Conservation (phyloP, 2,329 filamentous ascomycete species). For the Fusarium brachygibbosum region DNA sequence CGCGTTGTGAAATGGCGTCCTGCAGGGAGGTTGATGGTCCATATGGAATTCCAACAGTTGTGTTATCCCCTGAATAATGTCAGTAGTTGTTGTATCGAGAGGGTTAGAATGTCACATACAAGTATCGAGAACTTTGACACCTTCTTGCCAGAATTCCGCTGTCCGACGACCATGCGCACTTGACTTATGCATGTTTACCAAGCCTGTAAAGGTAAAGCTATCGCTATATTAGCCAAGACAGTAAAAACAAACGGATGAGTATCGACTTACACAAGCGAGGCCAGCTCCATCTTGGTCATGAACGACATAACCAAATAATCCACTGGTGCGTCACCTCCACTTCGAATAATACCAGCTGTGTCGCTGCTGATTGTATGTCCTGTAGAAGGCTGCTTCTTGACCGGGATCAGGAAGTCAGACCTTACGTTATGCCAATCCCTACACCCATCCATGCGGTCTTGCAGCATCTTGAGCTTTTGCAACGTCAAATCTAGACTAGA, state of each 20-base stretch:
- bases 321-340: conserved; percentile 60
- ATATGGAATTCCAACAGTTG: conserved; percentile 55
- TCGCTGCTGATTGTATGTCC: conserved; percentile 68
- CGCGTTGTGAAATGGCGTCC: conserved; percentile 68
- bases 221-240: conserved; percentile 31
- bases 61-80: conserved; percentile 52
- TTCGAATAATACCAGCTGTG: conserved; percentile 66
- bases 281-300: conserved; percentile 71
- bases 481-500: conserved; percentile 69
- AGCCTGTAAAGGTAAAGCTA: conserved; percentile 69
- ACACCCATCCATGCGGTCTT: conserved; percentile 71
- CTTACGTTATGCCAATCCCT: conserved; percentile 63
- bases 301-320: conserved; percentile 73
- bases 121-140: conserved; percentile 62
- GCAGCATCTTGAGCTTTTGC: conserved; percentile 73
- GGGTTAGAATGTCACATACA: conserved; percentile 51
- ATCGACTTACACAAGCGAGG: conserved; percentile 65
- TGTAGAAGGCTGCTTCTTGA: conserved; percentile 64
- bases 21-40: conserved; percentile 66
- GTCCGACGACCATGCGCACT: conserved; percentile 52
- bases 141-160: conserved; percentile 59
- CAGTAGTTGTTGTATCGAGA: background rate
- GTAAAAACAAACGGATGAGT: background rate
- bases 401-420: conserved; percentile 67
- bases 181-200: conserved; percentile 60